These are phyloP conservation scores for Septoria linicola DNA, from an alignment of 2,329 filamentous ascomycete species.

Conservation along the genomic window DNA sequence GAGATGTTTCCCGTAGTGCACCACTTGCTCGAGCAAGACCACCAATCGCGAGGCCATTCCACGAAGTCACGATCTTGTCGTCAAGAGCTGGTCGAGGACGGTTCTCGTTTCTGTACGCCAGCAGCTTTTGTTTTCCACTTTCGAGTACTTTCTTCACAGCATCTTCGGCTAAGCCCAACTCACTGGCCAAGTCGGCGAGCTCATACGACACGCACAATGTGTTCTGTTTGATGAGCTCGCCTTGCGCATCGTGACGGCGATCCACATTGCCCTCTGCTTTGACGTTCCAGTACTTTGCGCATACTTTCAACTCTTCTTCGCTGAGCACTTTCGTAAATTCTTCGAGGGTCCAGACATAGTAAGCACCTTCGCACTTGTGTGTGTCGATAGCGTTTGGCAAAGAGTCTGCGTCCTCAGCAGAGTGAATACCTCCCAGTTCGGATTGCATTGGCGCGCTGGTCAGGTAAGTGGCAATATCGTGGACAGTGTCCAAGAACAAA, in stretches of 20 bases:
- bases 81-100: conserved; percentile 76
- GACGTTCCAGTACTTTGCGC: conserved; percentile 82
- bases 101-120: conserved; percentile 68
- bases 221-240: conserved; percentile 94
- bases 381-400: conserved; percentile 69
- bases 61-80: conserved; percentile 81
- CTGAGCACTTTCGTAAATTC: conserved; percentile 79
- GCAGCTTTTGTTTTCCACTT: conserved; percentile 66
- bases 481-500: conserved; percentile 74
- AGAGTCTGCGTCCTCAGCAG: conserved; percentile 89
- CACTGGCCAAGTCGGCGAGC: conserved; percentile 66
- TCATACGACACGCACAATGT: conserved; percentile 72
- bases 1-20: conserved; percentile 62
- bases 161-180: conserved; percentile 69
- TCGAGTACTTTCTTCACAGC: conserved; percentile 68
- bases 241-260: conserved; percentile 78
- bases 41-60: conserved; percentile 86
- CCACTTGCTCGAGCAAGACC: conserved; percentile 74
- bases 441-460: conserved; percentile 68
- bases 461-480: conserved; percentile 85
- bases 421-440: conserved; percentile 72
- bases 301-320: conserved; percentile 66
- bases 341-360: conserved; percentile 88
- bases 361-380: conserved; percentile 86
- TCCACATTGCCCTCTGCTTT: conserved; percentile 81